Base-by-base conservation (phyloP, 148 eudicot genomes). In the Amaranthus cruentus region DNA sequence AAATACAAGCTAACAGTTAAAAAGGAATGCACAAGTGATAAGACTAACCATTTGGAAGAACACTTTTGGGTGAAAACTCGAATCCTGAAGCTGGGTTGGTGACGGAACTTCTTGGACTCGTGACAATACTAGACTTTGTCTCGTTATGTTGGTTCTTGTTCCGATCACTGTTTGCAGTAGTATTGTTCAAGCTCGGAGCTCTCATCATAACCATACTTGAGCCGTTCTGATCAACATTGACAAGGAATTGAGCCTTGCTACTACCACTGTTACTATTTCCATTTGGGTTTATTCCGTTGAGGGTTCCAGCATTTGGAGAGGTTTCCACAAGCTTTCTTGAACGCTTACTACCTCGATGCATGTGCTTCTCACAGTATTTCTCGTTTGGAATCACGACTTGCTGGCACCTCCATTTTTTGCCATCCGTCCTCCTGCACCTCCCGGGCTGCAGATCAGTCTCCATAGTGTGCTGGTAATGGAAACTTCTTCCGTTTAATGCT, bases 281-380 rank as follows among this genome's bases (percentile, higher is more conserved):
- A 47, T 42, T 62, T 6, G 3, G 59, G 47, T 64, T 58, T 9
- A 53, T 52, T 10, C 66, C 63, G 21, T 49, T 47, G 38, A 15
- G 18, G 14, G 81, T 46, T 12, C 44, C 1, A 9, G 53, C 18
- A 49, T 51, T 42, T 2, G 13, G 15, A 71, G 78, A 66, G 61
- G 77, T 74, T 88, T 87, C 93, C 97, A 89, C 97, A 50, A 68
- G 91, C 88, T 89, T 89, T 91, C 93, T 91, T 91, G 97, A 91
- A 91, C 93, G 87, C 1, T 78, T 71, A 63, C 83, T 72, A 14
- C 94, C 94, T 60, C 94, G 80, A 55, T 87, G 85, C 88, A 89
- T 84, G 66, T 89, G 94, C 18, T 77, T 78, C 78, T 85, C 81
- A 55, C 94, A 89, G 75, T 89, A 89, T 61, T 89, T 89, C 78